Evolutionary conservation across 2,329 filamentous ascomycete species (phyloP).

Genomic region (Diaporthe destruens): DNA sequence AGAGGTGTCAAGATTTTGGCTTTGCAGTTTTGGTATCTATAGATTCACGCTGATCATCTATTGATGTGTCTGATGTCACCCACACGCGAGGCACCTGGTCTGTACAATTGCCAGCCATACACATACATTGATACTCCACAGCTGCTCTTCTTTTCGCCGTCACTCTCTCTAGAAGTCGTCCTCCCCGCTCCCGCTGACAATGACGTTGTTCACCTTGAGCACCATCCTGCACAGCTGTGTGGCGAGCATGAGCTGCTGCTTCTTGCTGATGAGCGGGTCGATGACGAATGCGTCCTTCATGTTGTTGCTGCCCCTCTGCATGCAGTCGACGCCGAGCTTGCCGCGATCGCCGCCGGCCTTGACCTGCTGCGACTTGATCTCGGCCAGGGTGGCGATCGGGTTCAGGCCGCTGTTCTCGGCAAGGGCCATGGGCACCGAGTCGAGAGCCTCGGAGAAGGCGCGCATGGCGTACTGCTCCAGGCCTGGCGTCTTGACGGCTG

Average conservation of each 20-base stretch:
- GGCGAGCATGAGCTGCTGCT: constrained; percentile 94
- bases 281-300: constrained; percentile 99
- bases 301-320: constrained; percentile 93
- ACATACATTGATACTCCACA: neutral
- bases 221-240: constrained; percentile 99
- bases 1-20: constrained; percentile 3
- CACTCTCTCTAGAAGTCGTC: constrained; percentile 78
- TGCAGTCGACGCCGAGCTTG: constrained; percentile 94
- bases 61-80: constrained; percentile 27
- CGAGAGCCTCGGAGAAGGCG: constrained; percentile 94
- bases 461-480: constrained; percentile 99
- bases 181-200: constrained; percentile 88
- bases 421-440: constrained; percentile 93
- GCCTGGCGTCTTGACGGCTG: constrained; percentile 93
- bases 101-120: constrained; percentile 35
- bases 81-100: constrained; percentile 5
- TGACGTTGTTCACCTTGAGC: constrained; percentile 96
- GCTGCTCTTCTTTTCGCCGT: neutral
- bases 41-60: constrained; percentile 24
- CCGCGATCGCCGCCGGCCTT: constrained; percentile 72
- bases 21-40: constrained; percentile 35
- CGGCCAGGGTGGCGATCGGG: constrained; percentile 93
- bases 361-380: constrained; percentile 96
- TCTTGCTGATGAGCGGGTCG: constrained; percentile 97
- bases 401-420: constrained; percentile 97